Base-by-base conservation (phyloP, 768 basidiomycete genomes). In the Lactarius hatsudake region DNA sequence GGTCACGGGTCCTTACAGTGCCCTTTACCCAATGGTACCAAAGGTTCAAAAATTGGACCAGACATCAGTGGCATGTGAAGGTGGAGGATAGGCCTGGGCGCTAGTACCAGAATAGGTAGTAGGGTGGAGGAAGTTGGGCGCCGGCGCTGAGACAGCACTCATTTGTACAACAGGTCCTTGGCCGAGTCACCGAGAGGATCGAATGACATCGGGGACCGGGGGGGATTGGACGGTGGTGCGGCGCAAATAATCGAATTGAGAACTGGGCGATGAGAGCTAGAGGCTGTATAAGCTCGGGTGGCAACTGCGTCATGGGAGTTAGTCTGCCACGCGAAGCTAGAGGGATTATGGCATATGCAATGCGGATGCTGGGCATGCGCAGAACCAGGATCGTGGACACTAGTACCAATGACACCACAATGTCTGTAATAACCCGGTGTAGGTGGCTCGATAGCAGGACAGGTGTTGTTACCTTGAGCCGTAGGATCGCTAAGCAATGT, bases 1-100 rank as follows among this genome's bases (percentile, higher is more conserved):
- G 36, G 65, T 66, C 65, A 66, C 61, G 61, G 7, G 65, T 32
- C 36, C 34, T 15, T 36, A 57, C 56, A 42, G 57, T 45, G 23
- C 17, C 57, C 18, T 51, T 51, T 59, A 34, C 34, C 10, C 23
- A 10, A 36, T 23, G 13, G 30, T 23, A 32, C 43, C 34, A 36
- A 61, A 36, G 34, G 48, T 8, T 10, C 9, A 20, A 30, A 53
- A 40, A 17, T 6, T 9, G 53, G 36, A n/a, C 30, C 36, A 32
- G 26, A 13, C 18, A 56, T 54, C 59, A 55, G 42, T 65, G 53
- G 53, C 54, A 38, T 48, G 55, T 28, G 64, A 54, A 56, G 13
- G 12, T 15, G 13, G 56, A 36, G 53, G 34, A 30, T 30, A 34
- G 8, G 20, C 34, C 18, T 15, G 20, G 58, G 36, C 48, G 34